A percentile compares a stretch with the other conserved stretches of the same genome.
phyloP scores from a whole-genome alignment of 257 asterid genomes.

The Forsythia viridissima region DNA sequence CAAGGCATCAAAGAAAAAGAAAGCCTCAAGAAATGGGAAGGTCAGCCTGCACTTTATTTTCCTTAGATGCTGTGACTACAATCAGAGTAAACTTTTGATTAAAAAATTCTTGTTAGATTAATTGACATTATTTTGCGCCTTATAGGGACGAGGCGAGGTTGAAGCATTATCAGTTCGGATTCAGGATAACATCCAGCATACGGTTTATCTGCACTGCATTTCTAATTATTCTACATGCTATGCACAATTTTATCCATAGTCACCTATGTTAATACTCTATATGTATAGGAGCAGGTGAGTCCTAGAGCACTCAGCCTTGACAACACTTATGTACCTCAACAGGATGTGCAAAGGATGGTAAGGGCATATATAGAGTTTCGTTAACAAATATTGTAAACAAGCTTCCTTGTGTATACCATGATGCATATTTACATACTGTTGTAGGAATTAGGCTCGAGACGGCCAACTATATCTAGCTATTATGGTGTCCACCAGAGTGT shows the following conservation, averaged over 20 bases:
- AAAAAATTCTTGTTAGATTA: conserved; percentile 3
- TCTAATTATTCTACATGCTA: conserved; percentile 8
- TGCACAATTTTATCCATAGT: neutral
- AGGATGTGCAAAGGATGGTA: conserved; percentile 39
- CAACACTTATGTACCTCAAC: conserved; percentile 30
- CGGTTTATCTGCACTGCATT: conserved; percentile 31
- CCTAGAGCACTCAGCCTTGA: conserved; percentile 26
- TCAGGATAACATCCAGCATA: conserved; percentile 30
- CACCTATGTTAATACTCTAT: conserved; percentile 1
- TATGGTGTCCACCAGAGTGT: conserved; percentile 29
- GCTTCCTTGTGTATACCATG: neutral
- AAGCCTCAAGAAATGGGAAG: conserved; percentile 38
- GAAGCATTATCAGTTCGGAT: conserved; percentile 30
- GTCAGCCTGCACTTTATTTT: conserved; percentile 15
- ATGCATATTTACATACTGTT: conserved; percentile 8
- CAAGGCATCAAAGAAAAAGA: conserved; percentile 26
- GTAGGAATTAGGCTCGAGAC: conserved; percentile 30
- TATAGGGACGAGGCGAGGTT: conserved; percentile 30
- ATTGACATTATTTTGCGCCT: neutral
- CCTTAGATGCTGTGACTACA: conserved; percentile 1
- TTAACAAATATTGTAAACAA: neutral
- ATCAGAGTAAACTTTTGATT: neutral
- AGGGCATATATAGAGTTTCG: conserved; percentile 12
- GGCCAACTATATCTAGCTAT: conserved; percentile 28
- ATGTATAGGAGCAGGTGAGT: conserved; percentile 36